Evolutionary conservation across 345 rosid genomes (phyloP), one percentile per base, ranked within the genome.

Genomic region (Gossypium australe): DNA sequence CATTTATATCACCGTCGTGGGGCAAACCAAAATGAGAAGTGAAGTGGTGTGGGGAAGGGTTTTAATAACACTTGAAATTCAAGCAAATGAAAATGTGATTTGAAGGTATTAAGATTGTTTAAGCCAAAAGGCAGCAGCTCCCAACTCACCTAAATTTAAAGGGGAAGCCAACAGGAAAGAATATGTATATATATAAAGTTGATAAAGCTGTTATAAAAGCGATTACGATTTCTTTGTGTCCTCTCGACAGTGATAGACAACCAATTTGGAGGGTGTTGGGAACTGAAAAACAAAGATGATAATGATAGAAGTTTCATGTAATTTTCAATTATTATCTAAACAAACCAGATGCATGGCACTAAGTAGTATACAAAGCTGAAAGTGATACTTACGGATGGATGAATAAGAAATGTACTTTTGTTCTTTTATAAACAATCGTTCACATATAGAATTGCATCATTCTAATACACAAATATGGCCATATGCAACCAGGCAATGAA

Each of bases 171-270:
- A 45, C 7, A 11, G 12, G 17, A 14, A 51, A 22, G 18, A 14
- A 11, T 29, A 20, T 20, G 20, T 20, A 29, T 29, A 29, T 29
- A 29, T 29, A 29, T 29, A 27, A 73, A 81, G 59, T 75, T 64
- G 51, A 76, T 59, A 69, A 70, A 61, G 78, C 78, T 64, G 79
- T 11, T 65, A 7, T 18, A 61, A 78, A 79, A 70, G 86, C 72
- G 81, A 75, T 77, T 70, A 27, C 12, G 38, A 56, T 53, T 66
- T 65, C 72, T 27, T 74, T 49, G 57, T 63, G 59, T 53, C 70
- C n/a, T 58, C 55, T 25, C 51, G 83, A 82, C 77, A 81, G 60
- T 70, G 83, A 82, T 62, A n/a, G 82, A 29, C 74, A 77, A 74
- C 78, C 77, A 75, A 75, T 66, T 75, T 38, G 6, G 9, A 25